Base-by-base conservation (phyloP, 75 land plant genomes). In the Pinus taeda region DNA sequence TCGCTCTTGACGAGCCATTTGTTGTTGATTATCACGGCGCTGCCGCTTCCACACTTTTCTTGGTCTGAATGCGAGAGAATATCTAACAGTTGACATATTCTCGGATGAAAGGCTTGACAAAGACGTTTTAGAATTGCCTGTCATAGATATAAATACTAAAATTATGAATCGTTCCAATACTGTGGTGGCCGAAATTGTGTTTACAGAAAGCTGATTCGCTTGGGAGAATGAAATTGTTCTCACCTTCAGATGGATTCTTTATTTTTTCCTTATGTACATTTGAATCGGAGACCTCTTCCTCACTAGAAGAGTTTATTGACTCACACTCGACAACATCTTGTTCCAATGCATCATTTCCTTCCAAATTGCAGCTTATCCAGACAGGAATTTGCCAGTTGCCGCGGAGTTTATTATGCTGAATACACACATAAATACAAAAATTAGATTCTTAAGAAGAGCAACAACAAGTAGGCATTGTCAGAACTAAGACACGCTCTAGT, bases 341-440 rank as follows among this genome's bases (percentile, higher is more conserved):
- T n/a, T 22, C 72, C n/a, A 69, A 42, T 69, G 49, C 49, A 69
- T 42, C 86, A 88, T 88, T 96, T 75, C 95, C 95, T 82, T 94
- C 97, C 57, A 92, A 74, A 73, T 90, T 87, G 83, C 98, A 96
- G 82, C 78, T 67, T 45, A 96, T 77, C 98, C 98, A 92, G 59
- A 83, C 63, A 37, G 99, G 99, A 81, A 96, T 79, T 77, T 85
- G 85, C 76, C 84, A 84, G 73, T 60, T 70, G 73, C 60, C 75
- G 22, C 60, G 89, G 65, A 94, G 79, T 78, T 85, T 90, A 73
- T 96, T 96, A 78, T 79, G 89, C 99, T 96, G 62, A 55, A 89
- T 8, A 45, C 80, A n/a, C 22, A 37, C 3, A 20, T 42, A 3
- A 39, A 42, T 21, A 69, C 11, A 57, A 45, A 13, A 3, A 36